phyloP scores from a whole-genome alignment of 23 red algal genomes.

The Gracilaria vermiculophylla region DNA sequence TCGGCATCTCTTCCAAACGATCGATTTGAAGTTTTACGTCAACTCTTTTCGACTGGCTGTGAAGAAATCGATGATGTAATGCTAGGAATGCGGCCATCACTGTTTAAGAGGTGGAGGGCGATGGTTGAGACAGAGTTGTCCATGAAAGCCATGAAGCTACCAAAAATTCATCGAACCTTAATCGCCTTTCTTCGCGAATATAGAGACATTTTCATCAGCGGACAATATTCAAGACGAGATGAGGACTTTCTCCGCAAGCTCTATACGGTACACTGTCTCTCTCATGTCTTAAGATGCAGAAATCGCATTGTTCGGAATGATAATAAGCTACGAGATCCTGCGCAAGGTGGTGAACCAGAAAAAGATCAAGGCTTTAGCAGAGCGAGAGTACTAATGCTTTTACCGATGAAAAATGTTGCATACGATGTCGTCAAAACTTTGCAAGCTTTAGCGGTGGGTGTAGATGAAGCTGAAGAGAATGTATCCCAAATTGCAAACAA shows the following conservation, averaged over 20 bases:
- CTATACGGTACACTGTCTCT: constrained; percentile 35
- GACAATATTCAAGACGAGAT: background rate
- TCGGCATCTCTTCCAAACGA: background rate
- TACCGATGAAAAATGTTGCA: constrained; percentile 79
- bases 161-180: background rate
- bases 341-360: background rate
- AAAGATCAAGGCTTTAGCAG: constrained; percentile 82
- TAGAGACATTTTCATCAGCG: constrained; percentile 28
- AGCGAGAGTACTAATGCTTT: constrained; percentile 70
- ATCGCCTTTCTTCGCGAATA: constrained; percentile 37
- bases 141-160: background rate
- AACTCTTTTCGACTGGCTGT: background rate
- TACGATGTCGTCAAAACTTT: constrained; percentile 73
- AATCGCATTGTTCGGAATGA: constrained; percentile 31
- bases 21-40: background rate
- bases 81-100: constrained; percentile 23
- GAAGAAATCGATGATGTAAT: background rate
- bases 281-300: constrained; percentile 40
- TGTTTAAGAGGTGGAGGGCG: background rate
- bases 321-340: background rate
- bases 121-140: background rate
- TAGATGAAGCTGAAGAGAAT: background rate
- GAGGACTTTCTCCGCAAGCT: constrained; percentile 33
- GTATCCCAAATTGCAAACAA: constrained; percentile 32
- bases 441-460: constrained; percentile 15